Evolutionary conservation across 176 grass and related monocot species (phyloP), one percentile per base, ranked within the genome.

Genomic region (Bolboschoenus planiculmis): DNA sequence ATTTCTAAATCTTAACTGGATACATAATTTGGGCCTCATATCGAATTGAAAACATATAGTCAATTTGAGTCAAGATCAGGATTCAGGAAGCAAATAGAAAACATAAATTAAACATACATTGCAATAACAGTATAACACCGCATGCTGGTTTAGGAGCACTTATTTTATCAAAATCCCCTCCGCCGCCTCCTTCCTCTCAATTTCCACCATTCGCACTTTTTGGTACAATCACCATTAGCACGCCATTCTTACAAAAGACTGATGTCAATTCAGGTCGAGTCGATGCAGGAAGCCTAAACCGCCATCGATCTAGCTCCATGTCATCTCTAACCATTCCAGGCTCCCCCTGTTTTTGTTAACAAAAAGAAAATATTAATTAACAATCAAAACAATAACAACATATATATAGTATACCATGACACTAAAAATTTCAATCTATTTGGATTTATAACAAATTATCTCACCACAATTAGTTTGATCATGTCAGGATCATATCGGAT

Each of bases 271-370:
- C 92, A 66, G 90, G 92, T 20, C 83, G 82, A 36, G 80, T 86
- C 23, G 33, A 81, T 66, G 88, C 82, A 3, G 95, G 92, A 43
- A 97, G 83, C 15, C 95, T 81, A 81, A 87, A 91, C 48, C 92
- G 50, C 95, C 94, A 97, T 74, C 80, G 81, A 83, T 94, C 80
- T 46, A 89, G 83, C 66, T 92, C 90, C 87, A 97, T 89, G 21
- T 62, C 84, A 7, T 82, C 92, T 16, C 34, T 79, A 3, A 37
- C 83, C 1, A 11, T 63, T 43, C 60, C 57, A 62, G 39, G 18
- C 31, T 85, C 1, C 64, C 79, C 8, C 75, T 79, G 35, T 48
- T 18, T 29, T 18, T 29, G n/a, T 54, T 9, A 56, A 30, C 40
- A 56, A 74, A 77, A 35, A n/a, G 5, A 47, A 47, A 26, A 26